A percentile compares a stretch with the other conserved stretches of the same genome.
These are phyloP conservation scores for Quercus bicolor DNA, from an alignment of 306 rosid genomes.

Conservation along the genomic window DNA sequence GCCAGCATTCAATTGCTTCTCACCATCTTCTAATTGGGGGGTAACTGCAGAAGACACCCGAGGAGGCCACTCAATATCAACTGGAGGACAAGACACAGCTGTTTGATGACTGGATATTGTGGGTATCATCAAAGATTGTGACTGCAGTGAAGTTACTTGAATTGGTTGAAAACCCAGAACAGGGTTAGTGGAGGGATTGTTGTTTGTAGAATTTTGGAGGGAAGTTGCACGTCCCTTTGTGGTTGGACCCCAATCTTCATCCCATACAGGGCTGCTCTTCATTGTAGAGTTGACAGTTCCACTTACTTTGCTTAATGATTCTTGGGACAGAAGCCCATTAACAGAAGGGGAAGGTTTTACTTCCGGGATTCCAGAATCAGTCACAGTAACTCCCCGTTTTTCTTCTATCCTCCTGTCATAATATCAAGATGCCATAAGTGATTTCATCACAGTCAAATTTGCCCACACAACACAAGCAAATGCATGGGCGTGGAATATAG, in stretches of 20 bases:
- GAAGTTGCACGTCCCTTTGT: constrained; percentile 36
- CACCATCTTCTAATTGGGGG: constrained; percentile 49
- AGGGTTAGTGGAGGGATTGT: constrained; percentile 27
- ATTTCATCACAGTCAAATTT: background rate
- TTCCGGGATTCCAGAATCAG: constrained; percentile 73
- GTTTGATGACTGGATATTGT: constrained; percentile 52
- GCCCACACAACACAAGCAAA: background rate
- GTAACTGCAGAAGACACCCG: constrained; percentile 40
- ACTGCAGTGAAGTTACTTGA: constrained; percentile 38
- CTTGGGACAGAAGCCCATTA: constrained; percentile 58
- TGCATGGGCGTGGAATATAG: constrained; percentile 8
- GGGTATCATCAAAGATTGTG: constrained; percentile 32
- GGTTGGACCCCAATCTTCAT: constrained; percentile 85
- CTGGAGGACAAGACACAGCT: constrained; percentile 63
- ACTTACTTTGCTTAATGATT: constrained; percentile 29
- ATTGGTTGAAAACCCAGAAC: constrained; percentile 36
- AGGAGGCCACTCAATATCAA: constrained; percentile 97
- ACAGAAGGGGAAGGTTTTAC: constrained; percentile 41
- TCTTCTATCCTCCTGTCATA: constrained; percentile 83
- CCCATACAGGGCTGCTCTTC: constrained; percentile 70
- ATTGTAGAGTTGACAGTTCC: constrained; percentile 38
- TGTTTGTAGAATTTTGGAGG: constrained; percentile 35
- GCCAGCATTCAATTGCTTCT: constrained; percentile 48
- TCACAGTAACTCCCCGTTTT: constrained; percentile 85
- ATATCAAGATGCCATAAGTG: background rate